A percentile compares a stretch with the other conserved stretches of the same genome.
Conservation (phyloP, 2,329 filamentous ascomycete species). For the Fusarium compactum region DNA sequence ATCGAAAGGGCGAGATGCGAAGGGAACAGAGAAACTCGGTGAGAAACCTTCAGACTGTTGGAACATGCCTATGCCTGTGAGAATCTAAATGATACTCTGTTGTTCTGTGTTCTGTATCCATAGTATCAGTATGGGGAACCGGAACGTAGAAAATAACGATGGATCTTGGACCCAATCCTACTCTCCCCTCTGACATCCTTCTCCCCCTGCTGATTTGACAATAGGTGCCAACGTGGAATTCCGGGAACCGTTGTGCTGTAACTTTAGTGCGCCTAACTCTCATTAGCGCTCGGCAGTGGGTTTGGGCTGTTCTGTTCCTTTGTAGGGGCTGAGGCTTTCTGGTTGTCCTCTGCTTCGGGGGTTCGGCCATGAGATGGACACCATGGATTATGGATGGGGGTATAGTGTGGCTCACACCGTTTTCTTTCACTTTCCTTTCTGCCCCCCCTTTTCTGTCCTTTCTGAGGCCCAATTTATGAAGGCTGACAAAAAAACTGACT, state of each 20-base stretch:
- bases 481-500: conserved; percentile 30
- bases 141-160: conserved; percentile 31
- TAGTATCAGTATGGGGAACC: conserved; percentile 2
- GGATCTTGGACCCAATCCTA: conserved; percentile 25
- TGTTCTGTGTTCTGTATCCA: not conserved
- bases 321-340: conserved; percentile 40
- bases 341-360: conserved; percentile 22
- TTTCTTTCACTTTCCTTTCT: conserved; percentile 40
- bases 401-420: conserved; percentile 38
- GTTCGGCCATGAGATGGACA: conserved; percentile 35
- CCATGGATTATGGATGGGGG: conserved; percentile 28
- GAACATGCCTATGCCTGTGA: conserved; percentile 5
- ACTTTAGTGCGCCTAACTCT: conserved; percentile 24
- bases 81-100: not conserved
- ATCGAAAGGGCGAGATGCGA: conserved; percentile 23
- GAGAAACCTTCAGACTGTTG: conserved; percentile 17
- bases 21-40: conserved; percentile 14
- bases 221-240: conserved; percentile 17
- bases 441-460: conserved; percentile 13
- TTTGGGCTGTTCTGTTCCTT: conserved; percentile 29
- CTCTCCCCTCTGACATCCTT: conserved; percentile 12
- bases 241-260: conserved; percentile 33
- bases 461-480: not conserved
- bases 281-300: conserved; percentile 37
- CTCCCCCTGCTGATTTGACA: conserved; percentile 27